phyloP scores from a whole-genome alignment of 2,329 filamentous ascomycete genomes.

The Exophiala spinifera region DNA sequence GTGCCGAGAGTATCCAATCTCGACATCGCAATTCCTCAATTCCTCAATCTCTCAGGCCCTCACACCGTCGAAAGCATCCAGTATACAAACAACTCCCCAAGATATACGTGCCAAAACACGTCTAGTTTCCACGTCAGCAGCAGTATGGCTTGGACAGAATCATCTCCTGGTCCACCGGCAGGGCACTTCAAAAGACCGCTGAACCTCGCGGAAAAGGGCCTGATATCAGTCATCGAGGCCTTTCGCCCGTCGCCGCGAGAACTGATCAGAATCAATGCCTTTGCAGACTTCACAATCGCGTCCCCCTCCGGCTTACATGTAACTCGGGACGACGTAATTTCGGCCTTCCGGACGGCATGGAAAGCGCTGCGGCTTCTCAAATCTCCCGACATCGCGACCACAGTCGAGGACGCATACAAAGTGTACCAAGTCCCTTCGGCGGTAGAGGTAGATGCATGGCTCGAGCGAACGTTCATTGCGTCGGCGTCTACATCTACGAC shows the following conservation, averaged over 20 bases:
- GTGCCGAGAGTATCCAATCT: too few relatives aligned
- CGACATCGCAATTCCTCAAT: too few relatives aligned
- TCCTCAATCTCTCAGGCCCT: too few relatives aligned
- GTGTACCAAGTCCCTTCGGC: conserved; percentile 6
- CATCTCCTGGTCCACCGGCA: background rate
- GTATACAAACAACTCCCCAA: too few relatives aligned
- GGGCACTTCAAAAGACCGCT: conserved; percentile 10
- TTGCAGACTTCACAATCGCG: conserved; percentile 8
- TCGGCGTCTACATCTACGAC: too few relatives aligned
- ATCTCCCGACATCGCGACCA: conserved; percentile 18
- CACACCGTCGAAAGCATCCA: too few relatives aligned
- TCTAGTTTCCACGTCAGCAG: too few relatives aligned
- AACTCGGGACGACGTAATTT: too few relatives aligned
- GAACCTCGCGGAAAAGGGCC: background rate
- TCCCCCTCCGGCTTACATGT: background rate
- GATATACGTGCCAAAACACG: too few relatives aligned
- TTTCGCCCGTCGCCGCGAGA: conserved; percentile 5
- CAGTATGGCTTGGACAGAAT: too few relatives aligned
- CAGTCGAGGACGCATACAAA: conserved; percentile 5
- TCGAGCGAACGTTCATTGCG: conserved; percentile 10
- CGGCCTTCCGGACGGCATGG: conserved; percentile 8
- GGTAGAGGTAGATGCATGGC: conserved; percentile 11
- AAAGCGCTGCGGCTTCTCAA: conserved; percentile 13
- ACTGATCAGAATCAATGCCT: conserved; percentile 10
- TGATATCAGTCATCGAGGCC: background rate